Conservation (phyloP, 176 grass and related monocot species). For the Tuctoria greenei region DNA sequence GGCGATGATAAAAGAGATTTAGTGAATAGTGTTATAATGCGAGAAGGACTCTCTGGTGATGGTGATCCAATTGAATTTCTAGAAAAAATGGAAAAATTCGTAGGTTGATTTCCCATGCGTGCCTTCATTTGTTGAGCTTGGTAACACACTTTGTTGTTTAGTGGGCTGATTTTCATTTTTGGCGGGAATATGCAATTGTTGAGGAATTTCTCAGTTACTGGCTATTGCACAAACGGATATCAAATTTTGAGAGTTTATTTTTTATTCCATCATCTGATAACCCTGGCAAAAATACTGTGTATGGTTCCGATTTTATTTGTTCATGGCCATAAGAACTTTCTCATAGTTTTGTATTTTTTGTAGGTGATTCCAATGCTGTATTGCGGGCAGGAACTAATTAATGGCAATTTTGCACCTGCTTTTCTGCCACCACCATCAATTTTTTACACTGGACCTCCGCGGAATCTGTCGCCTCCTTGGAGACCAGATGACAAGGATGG, state of each 20-base stretch:
- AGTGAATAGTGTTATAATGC: slow-evolving; percentile 9
- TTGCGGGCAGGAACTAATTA: slow-evolving; percentile 74
- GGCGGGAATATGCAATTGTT: not conserved
- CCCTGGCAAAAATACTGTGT: not conserved
- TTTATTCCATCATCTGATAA: not conserved
- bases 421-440: slow-evolving; percentile 54
- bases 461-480: slow-evolving; percentile 72
- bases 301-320: not conserved
- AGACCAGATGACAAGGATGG: slow-evolving; percentile 89
- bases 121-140: not conserved
- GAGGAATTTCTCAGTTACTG: not conserved
- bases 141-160: not conserved
- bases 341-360: slow-evolving; percentile 28
- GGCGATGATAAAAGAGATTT: slow-evolving; percentile 14
- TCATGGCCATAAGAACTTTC: slow-evolving; percentile 1
- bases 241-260: not conserved
- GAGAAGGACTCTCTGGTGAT: not conserved
- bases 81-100: not conserved
- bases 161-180: not conserved
- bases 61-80: not conserved
- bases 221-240: not conserved
- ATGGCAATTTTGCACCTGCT: slow-evolving; percentile 48
- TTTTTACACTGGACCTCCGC: slow-evolving; percentile 54
- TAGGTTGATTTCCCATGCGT: not conserved
- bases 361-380: slow-evolving; percentile 81